Base-by-base conservation (phyloP, 495 filamentous ascomycete species). In the Penicillium canescens region DNA sequence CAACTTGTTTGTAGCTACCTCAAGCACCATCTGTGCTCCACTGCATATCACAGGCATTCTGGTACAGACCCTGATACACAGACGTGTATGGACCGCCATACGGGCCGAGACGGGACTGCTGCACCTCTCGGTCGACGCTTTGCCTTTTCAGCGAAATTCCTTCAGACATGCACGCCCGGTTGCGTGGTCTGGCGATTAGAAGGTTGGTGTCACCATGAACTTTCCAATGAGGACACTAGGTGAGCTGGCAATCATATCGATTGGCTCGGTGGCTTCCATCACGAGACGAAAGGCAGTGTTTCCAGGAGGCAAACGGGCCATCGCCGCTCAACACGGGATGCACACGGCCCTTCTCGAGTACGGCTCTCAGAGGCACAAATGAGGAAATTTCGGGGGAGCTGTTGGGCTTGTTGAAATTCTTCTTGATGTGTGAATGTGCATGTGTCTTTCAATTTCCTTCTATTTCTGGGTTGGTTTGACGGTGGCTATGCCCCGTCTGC, bases 31-130 rank as follows among this genome's bases (percentile, higher is more conserved):
- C 42, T 45, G 9, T 45, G 8, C 6, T 38, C 36, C 14, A 21
- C 28, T 37, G 13, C 18, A 37, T 9, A 42, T 13, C 14, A 42
- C 28, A 34, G 16, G 18, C 13, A 33, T 18, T 10, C n/a, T 12
- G 34, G 20, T 41, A 16, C 28, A 31, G 26, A 57, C 40, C 34
- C 46, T 54, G 46, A 54, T 35, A 52, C 57, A 57, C 50, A 55
- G 39, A 54, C 47, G 35, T 52, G 36, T 20, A 26, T 37, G 50
- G 55, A 62, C 57, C 46, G 42, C 61, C 63, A 59, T 57, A 57
- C 55, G 56, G 61, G 62, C 60, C 46, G 58, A 52, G 58, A 64
- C 58, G 55, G 55, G 47, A 67, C 52, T 61, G 52, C 50, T 55
- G 58, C 58, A 63, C 52, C 44, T 53, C 51, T 45, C 56, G 45